These are phyloP conservation scores for Glycyrrhiza uralensis DNA, from an alignment of 306 rosid species.

Conservation along the genomic window DNA sequence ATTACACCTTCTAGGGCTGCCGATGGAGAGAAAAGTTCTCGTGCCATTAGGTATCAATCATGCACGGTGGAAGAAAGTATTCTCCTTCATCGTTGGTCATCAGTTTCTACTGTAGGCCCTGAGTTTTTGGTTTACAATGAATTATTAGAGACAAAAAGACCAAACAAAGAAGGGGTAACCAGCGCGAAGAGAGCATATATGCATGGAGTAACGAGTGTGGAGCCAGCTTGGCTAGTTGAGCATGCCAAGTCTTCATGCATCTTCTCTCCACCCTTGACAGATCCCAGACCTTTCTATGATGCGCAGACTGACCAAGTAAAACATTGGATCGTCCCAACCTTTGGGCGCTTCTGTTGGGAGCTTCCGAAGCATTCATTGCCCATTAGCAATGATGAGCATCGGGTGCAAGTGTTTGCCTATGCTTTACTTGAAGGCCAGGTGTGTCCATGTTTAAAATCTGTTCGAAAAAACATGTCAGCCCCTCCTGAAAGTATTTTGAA, in stretches of 20 bases:
- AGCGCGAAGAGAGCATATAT: conserved; percentile 59
- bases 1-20: conserved; percentile 43
- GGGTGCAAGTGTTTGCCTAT: conserved; percentile 61
- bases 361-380: conserved; percentile 61
- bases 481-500: conserved; percentile 70
- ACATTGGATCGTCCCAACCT: conserved; percentile 60
- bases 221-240: conserved; percentile 83
- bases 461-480: conserved; percentile 60
- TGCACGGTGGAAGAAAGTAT: conserved; percentile 65
- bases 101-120: conserved; percentile 62
- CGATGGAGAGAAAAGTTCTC: conserved; percentile 42
- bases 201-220: conserved; percentile 80
- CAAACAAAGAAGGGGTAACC: conserved; percentile 73
- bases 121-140: conserved; percentile 90
- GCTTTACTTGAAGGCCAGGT: conserved; percentile 89
- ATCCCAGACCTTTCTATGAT: conserved; percentile 71
- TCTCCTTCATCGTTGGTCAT: conserved; percentile 71
- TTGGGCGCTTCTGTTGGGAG: conserved; percentile 81
- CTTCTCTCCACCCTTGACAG: conserved; percentile 58
- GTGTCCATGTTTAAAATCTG: conserved; percentile 62
- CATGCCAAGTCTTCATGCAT: conserved; percentile 65
- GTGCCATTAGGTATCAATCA: conserved; percentile 59
- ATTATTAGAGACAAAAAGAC: conserved; percentile 63
- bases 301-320: conserved; percentile 55
- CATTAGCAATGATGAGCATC: conserved; percentile 33